These are phyloP conservation scores for Ophiostoma piceae DNA, from an alignment of 2,329 filamentous ascomycete genomes.

Conservation along the genomic window DNA sequence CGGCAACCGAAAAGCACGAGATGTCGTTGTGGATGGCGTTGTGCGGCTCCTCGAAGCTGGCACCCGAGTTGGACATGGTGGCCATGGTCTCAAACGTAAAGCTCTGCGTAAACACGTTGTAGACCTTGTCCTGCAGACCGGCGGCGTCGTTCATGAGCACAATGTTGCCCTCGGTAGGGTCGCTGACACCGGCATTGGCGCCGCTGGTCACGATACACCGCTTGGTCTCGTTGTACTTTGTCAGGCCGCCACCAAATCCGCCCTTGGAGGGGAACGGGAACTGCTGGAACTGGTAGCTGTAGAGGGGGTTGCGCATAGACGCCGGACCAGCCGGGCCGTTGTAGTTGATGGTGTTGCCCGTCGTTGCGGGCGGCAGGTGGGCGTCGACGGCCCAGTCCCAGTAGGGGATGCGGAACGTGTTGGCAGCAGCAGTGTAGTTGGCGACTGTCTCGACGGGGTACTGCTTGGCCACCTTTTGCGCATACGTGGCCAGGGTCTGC, in stretches of 20 bases:
- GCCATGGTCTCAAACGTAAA: constrained; percentile 40
- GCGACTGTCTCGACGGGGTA: constrained; percentile 38
- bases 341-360: constrained; percentile 30
- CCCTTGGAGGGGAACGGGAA: constrained; percentile 36
- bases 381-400: constrained; percentile 50
- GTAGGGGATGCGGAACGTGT: constrained; percentile 45
- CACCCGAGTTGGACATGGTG: constrained; percentile 35
- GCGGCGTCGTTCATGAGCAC: constrained; percentile 29
- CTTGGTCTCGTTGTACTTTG: constrained; percentile 36
- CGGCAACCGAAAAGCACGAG: constrained; percentile 33
- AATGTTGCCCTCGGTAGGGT: constrained; percentile 31
- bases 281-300: constrained; percentile 46
- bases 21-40: constrained; percentile 40
- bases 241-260: constrained; percentile 32
- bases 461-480: constrained; percentile 42
- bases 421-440: constrained; percentile 43
- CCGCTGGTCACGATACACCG: constrained; percentile 36
- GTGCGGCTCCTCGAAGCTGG: constrained; percentile 44
- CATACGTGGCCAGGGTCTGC: constrained; percentile 48
- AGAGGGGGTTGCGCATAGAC: constrained; percentile 46
- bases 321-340: constrained; percentile 29
- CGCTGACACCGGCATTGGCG: constrained; percentile 38
- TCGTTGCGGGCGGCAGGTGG: constrained; percentile 41
- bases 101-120: constrained; percentile 39
- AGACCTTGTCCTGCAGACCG: constrained; percentile 33